Base-by-base conservation (phyloP, 1,284 basidiomycete genomes). In the Malassezia arunalokei region DNA sequence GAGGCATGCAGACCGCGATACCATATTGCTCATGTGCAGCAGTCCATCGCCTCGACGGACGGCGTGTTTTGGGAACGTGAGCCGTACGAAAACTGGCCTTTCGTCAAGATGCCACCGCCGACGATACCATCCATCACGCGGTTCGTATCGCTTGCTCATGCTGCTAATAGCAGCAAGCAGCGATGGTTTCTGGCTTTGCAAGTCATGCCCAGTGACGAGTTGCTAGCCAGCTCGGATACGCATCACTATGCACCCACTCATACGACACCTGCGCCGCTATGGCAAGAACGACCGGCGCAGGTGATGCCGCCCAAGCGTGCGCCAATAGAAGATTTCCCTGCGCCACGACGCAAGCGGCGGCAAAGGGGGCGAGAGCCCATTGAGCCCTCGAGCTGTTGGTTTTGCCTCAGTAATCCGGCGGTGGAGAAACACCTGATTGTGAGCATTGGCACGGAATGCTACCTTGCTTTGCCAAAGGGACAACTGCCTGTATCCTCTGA, bases 371-470 rank as follows among this genome's bases (percentile, higher is more conserved):
- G 57, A 24, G 56, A 62, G 20, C 63, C 68, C 3, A 62, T 73
- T 3, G 67, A 63, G 0, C 70, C 70, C 0, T 45, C 56, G 40
- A 62, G 66, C 41, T 73, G 70, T 51, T 73, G 70, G 70, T 73
- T 73, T 59, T 73, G 70, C 47, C 59, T 73, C 1, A 62, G 60
- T 31, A 73, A 73, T 29, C 66, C 66, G 1, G 27, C 50, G 0
- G 56, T 67, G 12, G 59, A 63, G 27, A 71, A 68, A 45, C 56
- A 63, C 43, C 58, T 71, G 30, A 62, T 73, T 37, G 59, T 70
- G 9, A 41, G 55, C 29, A 60, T 71, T 20, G 63, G 62, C 4
- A 40, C 46, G 6, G 65, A 64, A 28, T 62, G 57, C 33, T 73
- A 73, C 49, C 43, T 71, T 11, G 62, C 62, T 3, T 55, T 70